Percentiles rank a stretch among this genome's conserved stretches.
These are phyloP conservation scores for Ceratobasidium sp. DNA, from an alignment of 1,284 basidiomycete species.

Conservation along the genomic window DNA sequence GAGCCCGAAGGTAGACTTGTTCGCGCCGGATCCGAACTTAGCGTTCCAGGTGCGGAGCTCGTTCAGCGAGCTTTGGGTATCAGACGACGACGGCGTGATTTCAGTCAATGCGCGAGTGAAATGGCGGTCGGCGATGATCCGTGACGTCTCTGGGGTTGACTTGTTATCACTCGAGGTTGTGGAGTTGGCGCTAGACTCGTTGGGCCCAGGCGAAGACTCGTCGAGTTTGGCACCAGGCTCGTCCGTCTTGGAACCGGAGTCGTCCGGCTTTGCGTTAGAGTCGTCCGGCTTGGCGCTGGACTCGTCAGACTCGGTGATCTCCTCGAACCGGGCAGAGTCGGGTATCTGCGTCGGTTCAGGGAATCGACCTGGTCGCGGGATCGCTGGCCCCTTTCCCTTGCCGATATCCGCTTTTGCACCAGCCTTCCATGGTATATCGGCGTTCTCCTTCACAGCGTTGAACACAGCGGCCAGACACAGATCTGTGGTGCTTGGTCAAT, in stretches of 20 bases:
- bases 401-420: background rate
- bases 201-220: too few relatives aligned
- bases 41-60: constrained; percentile 93
- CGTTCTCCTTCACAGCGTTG: constrained; percentile 87
- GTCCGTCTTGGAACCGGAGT: background rate
- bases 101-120: constrained; percentile 87
- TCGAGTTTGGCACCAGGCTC: background rate
- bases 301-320: background rate
- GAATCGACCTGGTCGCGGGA: background rate
- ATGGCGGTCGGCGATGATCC: constrained; percentile 72
- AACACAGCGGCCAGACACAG: constrained; percentile 90
- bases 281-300: background rate
- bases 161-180: constrained; percentile 50
- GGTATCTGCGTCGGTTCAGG: too few relatives aligned
- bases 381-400: background rate
- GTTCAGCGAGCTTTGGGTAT: constrained; percentile 80
- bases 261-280: background rate
- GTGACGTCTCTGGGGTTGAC: constrained; percentile 48
- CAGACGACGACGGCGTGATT: constrained; percentile 88
- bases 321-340: too few relatives aligned
- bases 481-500: constrained; percentile 66
- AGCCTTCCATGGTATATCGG: constrained; percentile 78
- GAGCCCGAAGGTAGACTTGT: background rate
- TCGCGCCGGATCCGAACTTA: constrained; percentile 80
- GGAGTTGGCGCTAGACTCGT: background rate